These are phyloP conservation scores for Zostera marina DNA, from an alignment of 116 monocot genomes.

Conservation along the genomic window DNA sequence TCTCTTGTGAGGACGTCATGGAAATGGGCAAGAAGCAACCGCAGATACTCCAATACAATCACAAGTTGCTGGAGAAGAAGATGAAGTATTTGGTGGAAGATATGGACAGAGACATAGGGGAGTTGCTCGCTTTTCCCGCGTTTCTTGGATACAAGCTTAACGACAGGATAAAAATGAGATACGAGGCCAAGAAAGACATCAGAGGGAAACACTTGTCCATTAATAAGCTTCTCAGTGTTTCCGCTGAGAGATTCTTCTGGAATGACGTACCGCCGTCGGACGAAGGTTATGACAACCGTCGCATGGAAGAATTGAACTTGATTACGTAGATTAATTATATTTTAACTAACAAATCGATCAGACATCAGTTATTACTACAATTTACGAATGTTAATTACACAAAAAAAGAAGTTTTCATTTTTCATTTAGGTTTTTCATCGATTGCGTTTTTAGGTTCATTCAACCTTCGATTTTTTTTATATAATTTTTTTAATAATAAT, in stretches of 20 bases:
- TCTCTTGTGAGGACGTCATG: conserved; percentile 42
- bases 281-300: neutral
- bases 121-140: conserved; percentile 58
- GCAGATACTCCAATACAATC: conserved; percentile 65
- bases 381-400: no score
- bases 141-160: conserved; percentile 79
- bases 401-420: no score
- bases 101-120: conserved; percentile 57
- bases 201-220: conserved; percentile 45
- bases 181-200: conserved; percentile 36
- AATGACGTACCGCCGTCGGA: conserved; percentile 1
- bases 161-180: conserved; percentile 52
- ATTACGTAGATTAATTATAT: no score
- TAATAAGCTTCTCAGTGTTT: conserved; percentile 48
- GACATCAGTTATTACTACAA: no score
- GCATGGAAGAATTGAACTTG: no score
- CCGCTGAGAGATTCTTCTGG: conserved; percentile 27
- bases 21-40: conserved; percentile 65
- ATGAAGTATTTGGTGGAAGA: conserved; percentile 45
- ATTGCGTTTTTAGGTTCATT: no score
- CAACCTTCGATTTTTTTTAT: no score
- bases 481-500: no score
- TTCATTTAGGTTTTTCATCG: no score
- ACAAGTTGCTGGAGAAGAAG: conserved; percentile 48
- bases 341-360: no score